Base-by-base conservation (phyloP, 2,329 filamentous ascomycete species). In the Albophoma yamanashiensis region DNA sequence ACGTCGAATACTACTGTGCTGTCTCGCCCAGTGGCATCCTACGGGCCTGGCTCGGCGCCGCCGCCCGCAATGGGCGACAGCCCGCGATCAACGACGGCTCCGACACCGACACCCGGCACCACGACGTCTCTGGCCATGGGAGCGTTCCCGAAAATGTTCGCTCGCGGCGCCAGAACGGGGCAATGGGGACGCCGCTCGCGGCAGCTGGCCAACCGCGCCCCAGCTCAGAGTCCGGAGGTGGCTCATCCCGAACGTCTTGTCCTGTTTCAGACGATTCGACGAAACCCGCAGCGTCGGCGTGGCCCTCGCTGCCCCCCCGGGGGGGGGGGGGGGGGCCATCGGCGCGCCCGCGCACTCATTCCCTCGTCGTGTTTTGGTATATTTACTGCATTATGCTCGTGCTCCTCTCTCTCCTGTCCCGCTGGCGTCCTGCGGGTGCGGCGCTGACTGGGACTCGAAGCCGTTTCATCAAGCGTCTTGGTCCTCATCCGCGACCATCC, bases 161-260 rank as follows among this genome's bases (percentile, higher is more conserved):
- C 47, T 31, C 25, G 15, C 47, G 47, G 47, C 47, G 47, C 47
- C 47, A 52, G 31, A 52, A 52, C 25, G 45, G 45, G 45, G 47
- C 47, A 31, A 52, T 17, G 47, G 25, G 22, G 53, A 39, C 53
- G 34, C 52, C 6, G 53, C 34, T 25, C 36, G 38, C 34, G 34
- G 53, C 36, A 57, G 8, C 38, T 47, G 55, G 38, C 22, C 45
- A 40, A 11, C 27, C 55, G 55, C 40, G 11, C 43, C 59, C 47
- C 17, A 22, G 40, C 15, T 65, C 67, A 69, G 62, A 59, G 65
- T 61, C 64, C 70, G 70, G 70, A 72, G 68, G 59, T 69, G 69
- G 63, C 67, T 63, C 64, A 57, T 70, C 65, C 70, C 70, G 68
- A 66, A 65, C 58, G 61, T 61, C 64, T 63, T 63, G 59, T 60